These are phyloP conservation scores for Colletotrichum sp. DNA, from an alignment of 2,329 filamentous ascomycete genomes.

Conservation along the genomic window DNA sequence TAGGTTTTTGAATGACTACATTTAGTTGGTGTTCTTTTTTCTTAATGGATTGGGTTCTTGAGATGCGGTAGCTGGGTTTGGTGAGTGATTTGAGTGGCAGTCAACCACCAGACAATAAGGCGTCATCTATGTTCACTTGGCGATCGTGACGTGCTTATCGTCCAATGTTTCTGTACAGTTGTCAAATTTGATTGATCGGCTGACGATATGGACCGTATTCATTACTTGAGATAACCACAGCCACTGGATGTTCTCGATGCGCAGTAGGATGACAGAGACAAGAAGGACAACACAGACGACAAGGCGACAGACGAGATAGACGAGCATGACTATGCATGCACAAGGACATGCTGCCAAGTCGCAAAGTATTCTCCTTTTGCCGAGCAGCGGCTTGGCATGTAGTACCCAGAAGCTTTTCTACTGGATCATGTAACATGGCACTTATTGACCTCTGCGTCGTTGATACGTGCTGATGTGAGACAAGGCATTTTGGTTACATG, in stretches of 20 bases:
- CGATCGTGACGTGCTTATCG: too few species aligned
- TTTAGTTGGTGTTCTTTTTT: slow-evolving; percentile 1
- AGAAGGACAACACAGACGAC: too few species aligned
- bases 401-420: fast-evolving
- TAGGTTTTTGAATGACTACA: slow-evolving; percentile 13
- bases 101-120: too few species aligned
- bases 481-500: background rate
- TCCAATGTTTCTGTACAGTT: too few species aligned
- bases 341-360: background rate
- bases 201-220: too few species aligned
- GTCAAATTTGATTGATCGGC: too few species aligned
- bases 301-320: too few species aligned
- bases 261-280: too few species aligned
- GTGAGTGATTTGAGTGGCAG: background rate
- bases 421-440: background rate
- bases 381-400: background rate
- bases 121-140: too few species aligned
- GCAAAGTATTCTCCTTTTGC: background rate
- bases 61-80: too few species aligned
- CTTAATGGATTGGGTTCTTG: background rate
- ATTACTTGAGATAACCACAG: too few species aligned
- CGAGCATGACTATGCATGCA: background rate
- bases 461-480: background rate
- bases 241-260: too few species aligned
- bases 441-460: background rate